Conservation (phyloP, 1,284 basidiomycete genomes). For the Rhodotorula sp. region DNA sequence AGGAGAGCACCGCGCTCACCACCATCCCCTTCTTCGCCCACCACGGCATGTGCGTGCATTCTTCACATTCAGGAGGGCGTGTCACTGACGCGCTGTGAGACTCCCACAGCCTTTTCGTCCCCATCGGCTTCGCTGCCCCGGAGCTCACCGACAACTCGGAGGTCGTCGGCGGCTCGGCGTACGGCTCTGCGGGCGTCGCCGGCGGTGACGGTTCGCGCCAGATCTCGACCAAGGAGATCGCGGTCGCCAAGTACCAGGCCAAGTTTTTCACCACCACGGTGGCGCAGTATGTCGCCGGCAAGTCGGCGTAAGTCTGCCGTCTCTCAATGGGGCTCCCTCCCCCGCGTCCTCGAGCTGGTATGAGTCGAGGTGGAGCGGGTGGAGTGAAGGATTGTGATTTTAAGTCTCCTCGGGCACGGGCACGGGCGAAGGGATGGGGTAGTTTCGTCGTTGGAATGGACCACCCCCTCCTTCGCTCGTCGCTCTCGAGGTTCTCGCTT, state of each 20-base stretch:
- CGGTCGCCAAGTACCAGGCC: slow-evolving; percentile 61
- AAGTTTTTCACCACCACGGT: slow-evolving; percentile 55
- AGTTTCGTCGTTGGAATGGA: background rate
- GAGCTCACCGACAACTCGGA: slow-evolving; percentile 64
- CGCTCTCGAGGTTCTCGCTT: background rate
- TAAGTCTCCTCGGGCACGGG: background rate
- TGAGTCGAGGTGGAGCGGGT: background rate
- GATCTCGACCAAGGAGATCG: slow-evolving; percentile 65
- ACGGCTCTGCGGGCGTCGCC: slow-evolving; percentile 68
- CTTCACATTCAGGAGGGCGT: background rate
- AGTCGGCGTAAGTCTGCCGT: slow-evolving; percentile 27
- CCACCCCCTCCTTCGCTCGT: background rate
- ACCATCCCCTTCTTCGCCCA: slow-evolving; percentile 21
- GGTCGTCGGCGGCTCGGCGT: slow-evolving; percentile 59
- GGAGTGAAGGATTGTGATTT: background rate
- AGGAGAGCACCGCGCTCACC: slow-evolving; percentile 58
- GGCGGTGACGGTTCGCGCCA: slow-evolving; percentile 64
- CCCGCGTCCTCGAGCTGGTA: background rate
- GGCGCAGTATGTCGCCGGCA: slow-evolving; percentile 50
- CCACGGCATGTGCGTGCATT: slow-evolving; percentile 1
- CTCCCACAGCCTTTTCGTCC: slow-evolving; percentile 48
- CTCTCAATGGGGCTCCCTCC: background rate
- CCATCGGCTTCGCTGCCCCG: slow-evolving; percentile 58
- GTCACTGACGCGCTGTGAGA: background rate
- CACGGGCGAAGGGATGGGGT: background rate